Conservation (phyloP, 257 asterid genomes). For the Capsicum pubescens region DNA sequence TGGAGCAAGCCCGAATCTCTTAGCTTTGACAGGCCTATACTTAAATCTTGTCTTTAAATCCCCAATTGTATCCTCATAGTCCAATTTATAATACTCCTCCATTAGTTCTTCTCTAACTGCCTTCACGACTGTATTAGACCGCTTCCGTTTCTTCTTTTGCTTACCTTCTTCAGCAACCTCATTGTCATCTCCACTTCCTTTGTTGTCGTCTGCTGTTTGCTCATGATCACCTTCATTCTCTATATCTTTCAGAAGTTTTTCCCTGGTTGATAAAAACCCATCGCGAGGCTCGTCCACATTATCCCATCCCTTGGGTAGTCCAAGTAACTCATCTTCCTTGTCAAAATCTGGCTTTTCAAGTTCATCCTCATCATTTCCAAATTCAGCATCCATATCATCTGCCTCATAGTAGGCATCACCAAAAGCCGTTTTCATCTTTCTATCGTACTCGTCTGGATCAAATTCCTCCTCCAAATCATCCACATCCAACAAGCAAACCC, state of each 20-base stretch:
- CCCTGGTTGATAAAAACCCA: slow-evolving; percentile 59
- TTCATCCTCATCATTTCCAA: slow-evolving; percentile 63
- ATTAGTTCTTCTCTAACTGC: slow-evolving; percentile 55
- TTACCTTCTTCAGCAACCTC: slow-evolving; percentile 47
- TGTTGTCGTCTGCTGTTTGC: slow-evolving; percentile 34
- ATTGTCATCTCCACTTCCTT: slow-evolving; percentile 45
- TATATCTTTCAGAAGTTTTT: slow-evolving; percentile 49
- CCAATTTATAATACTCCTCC: slow-evolving; percentile 90
- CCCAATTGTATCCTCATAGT: slow-evolving; percentile 79
- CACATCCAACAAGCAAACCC: slow-evolving; percentile 48
- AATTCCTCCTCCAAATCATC: slow-evolving; percentile 82
- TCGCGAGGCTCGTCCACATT: slow-evolving; percentile 44
- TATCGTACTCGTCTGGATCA: slow-evolving; percentile 74
- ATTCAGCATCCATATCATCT: slow-evolving; percentile 64
- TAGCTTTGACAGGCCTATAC: slow-evolving; percentile 65
- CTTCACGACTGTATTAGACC: slow-evolving; percentile 55
- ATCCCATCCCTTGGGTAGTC: slow-evolving; percentile 75
- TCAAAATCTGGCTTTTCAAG: slow-evolving; percentile 79
- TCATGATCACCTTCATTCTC: slow-evolving; percentile 36
- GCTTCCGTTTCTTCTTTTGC: slow-evolving; percentile 60
- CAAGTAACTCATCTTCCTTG: slow-evolving; percentile 84
- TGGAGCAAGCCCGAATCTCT: slow-evolving; percentile 59
- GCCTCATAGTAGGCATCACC: slow-evolving; percentile 66
- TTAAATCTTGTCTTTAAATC: slow-evolving; percentile 85
- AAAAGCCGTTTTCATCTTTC: slow-evolving; percentile 72